Evolutionary conservation across 495 filamentous ascomycete genomes (phyloP).

Genomic region (Penicillium arizonense): DNA sequence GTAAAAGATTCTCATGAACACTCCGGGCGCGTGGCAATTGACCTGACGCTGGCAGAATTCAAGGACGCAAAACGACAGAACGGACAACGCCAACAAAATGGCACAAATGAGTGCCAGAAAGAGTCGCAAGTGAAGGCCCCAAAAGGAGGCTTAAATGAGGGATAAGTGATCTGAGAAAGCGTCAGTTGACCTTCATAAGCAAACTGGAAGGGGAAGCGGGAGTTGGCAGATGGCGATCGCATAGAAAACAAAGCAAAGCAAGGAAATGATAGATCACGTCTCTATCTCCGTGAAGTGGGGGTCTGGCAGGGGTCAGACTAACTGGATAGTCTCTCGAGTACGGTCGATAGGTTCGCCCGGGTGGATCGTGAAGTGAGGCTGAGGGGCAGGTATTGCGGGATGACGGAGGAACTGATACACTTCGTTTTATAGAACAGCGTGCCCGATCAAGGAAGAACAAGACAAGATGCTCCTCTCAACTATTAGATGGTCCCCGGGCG

Average conservation of each 20-base stretch:
- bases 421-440: neutral
- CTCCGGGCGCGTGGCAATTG: neutral
- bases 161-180: neutral
- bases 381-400: neutral
- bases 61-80: neutral
- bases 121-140: too few relatives aligned
- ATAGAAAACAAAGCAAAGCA: neutral
- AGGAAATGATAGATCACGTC: neutral
- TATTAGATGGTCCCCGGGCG: neutral
- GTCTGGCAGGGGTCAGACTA: too few relatives aligned
- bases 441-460: neutral
- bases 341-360: neutral
- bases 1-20: too few relatives aligned
- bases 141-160: neutral
- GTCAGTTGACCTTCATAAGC: constrained; percentile 1
- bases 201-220: constrained; percentile 4
- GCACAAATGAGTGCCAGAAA: too few relatives aligned
- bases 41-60: neutral
- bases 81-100: neutral
- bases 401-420: neutral
- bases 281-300: too few relatives aligned
- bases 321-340: neutral
- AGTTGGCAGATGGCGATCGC: neutral
- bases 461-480: neutral
- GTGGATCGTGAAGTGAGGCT: neutral